phyloP scores from a whole-genome alignment of 495 filamentous ascomycete genomes.

The Articulospora tetracladia region DNA sequence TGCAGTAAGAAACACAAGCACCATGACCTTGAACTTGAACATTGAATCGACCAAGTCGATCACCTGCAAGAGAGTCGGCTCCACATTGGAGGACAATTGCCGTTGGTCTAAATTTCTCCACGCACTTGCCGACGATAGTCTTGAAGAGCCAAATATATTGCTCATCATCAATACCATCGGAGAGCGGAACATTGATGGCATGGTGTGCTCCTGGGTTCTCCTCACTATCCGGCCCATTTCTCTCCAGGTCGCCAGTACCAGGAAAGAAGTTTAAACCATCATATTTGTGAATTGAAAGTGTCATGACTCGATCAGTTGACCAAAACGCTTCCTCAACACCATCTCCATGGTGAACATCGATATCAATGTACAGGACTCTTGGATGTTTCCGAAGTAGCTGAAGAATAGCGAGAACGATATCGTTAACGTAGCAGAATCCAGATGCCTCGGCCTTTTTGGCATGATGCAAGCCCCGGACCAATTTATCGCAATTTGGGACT shows the following conservation, averaged over 20 bases:
- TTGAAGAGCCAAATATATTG: constrained; percentile 85
- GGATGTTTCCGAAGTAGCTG: constrained; percentile 83
- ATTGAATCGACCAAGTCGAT: constrained; percentile 93
- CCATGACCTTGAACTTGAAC: constrained; percentile 92
- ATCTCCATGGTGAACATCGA: constrained; percentile 97
- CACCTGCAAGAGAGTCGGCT: constrained; percentile 90
- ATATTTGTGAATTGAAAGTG: constrained; percentile 96
- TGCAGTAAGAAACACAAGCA: constrained; percentile 83
- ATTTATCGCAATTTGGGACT: constrained; percentile 95
- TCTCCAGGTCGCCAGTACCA: constrained; percentile 87
- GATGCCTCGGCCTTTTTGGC: constrained; percentile 91
- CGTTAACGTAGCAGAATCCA: constrained; percentile 98
- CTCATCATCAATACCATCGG: constrained; percentile 92
- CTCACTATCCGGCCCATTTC: constrained; percentile 80
- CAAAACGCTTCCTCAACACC: constrained; percentile 97
- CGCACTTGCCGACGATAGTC: constrained; percentile 68
- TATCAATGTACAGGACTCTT: constrained; percentile 95
- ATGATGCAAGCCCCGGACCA: constrained; percentile 99
- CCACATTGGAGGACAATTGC: constrained; percentile 96
- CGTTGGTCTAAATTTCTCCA: constrained; percentile 72
- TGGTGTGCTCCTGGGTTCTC: constrained; percentile 91
- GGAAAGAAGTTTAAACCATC: constrained; percentile 87
- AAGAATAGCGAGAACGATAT: constrained; percentile 93
- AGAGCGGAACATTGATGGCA: constrained; percentile 91
- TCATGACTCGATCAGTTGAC: constrained; percentile 94